phyloP scores from a whole-genome alignment of 441 rosid species.

The Iberis amara region DNA sequence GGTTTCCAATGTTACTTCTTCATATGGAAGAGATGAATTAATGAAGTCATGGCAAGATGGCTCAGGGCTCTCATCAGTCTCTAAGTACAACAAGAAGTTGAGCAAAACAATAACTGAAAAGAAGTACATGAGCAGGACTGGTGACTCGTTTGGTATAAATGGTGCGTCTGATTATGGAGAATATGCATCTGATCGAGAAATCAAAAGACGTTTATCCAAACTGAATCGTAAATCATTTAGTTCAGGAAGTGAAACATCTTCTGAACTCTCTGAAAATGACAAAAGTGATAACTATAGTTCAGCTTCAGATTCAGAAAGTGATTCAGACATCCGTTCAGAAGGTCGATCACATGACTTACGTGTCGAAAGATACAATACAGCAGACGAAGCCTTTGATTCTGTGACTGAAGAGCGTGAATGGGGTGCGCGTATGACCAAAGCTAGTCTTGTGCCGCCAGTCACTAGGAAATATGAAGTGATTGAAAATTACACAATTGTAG shows the following conservation, averaged over 20 bases:
- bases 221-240: constrained; percentile 74
- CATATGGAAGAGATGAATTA: constrained; percentile 72
- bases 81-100: constrained; percentile 62
- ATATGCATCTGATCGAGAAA: constrained; percentile 88
- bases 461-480: constrained; percentile 96
- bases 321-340: constrained; percentile 61
- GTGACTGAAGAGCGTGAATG: constrained; percentile 91
- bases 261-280: constrained; percentile 67
- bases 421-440: constrained; percentile 99
- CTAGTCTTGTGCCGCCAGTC: constrained; percentile 96
- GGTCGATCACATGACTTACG: constrained; percentile 53
- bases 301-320: constrained; percentile 86
- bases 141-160: constrained; percentile 43
- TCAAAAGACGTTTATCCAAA: constrained; percentile 77
- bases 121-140: constrained; percentile 67
- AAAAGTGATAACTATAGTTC: constrained; percentile 61
- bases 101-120: constrained; percentile 49
- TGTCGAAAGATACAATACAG: constrained; percentile 50
- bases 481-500: constrained; percentile 71
- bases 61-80: constrained; percentile 45
- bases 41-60: constrained; percentile 84
- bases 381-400: constrained; percentile 58
- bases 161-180: constrained; percentile 63
- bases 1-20: constrained; percentile 62
- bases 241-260: constrained; percentile 94